Conservation (phyloP, 2,329 filamentous ascomycete species). For the Blumeria graminis region DNA sequence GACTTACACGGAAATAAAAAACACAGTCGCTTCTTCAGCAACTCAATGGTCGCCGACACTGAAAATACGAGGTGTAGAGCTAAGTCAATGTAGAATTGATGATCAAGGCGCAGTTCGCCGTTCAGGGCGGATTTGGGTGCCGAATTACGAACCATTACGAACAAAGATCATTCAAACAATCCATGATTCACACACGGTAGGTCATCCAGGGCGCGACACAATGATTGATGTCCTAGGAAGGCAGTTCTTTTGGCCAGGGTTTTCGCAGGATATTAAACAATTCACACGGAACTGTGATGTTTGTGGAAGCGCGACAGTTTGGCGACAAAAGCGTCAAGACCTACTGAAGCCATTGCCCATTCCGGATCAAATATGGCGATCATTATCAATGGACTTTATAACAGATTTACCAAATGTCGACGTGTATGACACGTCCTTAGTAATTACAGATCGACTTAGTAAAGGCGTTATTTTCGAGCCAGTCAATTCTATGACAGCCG, state of each 20-base stretch:
- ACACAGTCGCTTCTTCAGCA: not conserved
- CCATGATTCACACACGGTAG: not conserved
- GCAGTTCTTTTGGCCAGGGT: not conserved
- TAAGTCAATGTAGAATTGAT: not conserved
- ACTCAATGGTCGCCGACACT: not conserved
- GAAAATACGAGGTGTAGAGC: not conserved
- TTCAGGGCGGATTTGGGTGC: not conserved
- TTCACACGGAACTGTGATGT: no score
- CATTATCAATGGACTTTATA: not conserved
- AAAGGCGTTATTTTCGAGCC: no score
- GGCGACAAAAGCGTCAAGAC: no score
- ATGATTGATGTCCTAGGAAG: not conserved
- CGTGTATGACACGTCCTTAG: not conserved
- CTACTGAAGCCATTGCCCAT: not conserved
- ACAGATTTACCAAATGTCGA: not conserved
- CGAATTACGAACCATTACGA: not conserved
- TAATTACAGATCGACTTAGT: not conserved
- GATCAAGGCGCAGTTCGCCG: not conserved
- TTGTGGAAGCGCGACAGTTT: no score
- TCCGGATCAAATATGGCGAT: not conserved
- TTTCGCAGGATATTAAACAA: no score
- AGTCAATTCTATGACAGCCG: no score
- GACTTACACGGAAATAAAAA: not conserved
- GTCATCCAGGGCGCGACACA: not conserved
- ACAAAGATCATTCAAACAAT: not conserved